Evolutionary conservation across 2,329 filamentous ascomycete species (phyloP).

Genomic region (Cytospora piceicola): DNA sequence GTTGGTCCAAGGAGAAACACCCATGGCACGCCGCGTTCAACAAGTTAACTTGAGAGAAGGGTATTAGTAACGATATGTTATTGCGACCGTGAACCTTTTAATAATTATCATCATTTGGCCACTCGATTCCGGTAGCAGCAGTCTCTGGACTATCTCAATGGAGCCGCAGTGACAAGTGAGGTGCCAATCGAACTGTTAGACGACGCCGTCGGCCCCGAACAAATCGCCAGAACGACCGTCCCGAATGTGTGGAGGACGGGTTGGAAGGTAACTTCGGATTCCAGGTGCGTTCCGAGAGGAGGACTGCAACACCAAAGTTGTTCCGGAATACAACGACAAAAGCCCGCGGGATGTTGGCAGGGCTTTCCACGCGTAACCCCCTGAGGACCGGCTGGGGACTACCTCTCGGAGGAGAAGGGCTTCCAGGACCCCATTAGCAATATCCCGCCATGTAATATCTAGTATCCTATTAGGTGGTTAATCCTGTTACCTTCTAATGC

Average conservation of each 20-base stretch:
- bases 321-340: not conserved
- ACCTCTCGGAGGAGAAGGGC: no score
- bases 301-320: not conserved
- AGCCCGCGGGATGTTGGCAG: not conserved
- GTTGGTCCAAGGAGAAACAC: conserved; percentile 28
- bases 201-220: not conserved
- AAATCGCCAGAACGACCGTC: not conserved
- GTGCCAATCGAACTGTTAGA: not conserved
- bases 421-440: not conserved
- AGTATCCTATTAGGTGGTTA: not conserved
- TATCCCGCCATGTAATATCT: not conserved
- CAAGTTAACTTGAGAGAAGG: not conserved
- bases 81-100: not conserved
- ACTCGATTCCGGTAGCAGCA: not conserved
- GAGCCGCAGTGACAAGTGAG: not conserved
- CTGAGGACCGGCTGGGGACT: not conserved
- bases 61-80: not conserved
- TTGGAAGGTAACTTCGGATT: not conserved
- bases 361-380: no score
- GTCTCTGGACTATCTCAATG: not conserved
- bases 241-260: not conserved
- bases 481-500: not conserved
- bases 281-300: not conserved
- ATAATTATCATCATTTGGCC: not conserved
- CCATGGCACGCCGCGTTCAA: conserved; percentile 4